Evolutionary conservation across 169 alveolate genomes (phyloP).

Genomic region (Cryptosporidium bovis): DNA sequence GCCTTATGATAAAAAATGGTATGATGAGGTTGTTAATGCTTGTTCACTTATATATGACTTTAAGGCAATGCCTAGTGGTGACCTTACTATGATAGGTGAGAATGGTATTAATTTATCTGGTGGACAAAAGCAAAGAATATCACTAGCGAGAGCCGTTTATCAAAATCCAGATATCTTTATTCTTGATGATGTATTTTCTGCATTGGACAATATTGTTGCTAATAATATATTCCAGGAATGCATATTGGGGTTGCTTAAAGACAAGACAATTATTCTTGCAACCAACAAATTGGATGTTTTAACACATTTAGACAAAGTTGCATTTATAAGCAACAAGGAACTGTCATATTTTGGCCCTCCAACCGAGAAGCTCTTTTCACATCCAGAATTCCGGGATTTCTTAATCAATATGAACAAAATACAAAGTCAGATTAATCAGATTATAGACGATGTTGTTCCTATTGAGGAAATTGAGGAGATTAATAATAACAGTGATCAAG

Average conservation of each 20-base stretch:
- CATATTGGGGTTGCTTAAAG: conserved; percentile 39
- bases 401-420: conserved; percentile 38
- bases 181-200: conserved; percentile 85
- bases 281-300: conserved; percentile 76
- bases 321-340: conserved; percentile 30
- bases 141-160: conserved; percentile 88
- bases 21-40: conserved; percentile 75
- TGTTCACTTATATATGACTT: conserved; percentile 77
- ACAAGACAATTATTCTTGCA: conserved; percentile 76
- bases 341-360: conserved; percentile 62
- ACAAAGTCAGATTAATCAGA: conserved; percentile 43
- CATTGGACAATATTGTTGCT: conserved; percentile 85
- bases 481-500: not conserved
- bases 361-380: conserved; percentile 1
- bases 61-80: conserved; percentile 78
- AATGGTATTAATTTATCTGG: conserved; percentile 86
- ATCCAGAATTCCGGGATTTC: conserved; percentile 52
- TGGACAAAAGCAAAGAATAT: conserved; percentile 85
- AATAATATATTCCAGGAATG: conserved; percentile 77
- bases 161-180: conserved; percentile 81
- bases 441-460: conserved; percentile 60
- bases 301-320: conserved; percentile 31
- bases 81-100: conserved; percentile 84
- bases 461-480: conserved; percentile 66
- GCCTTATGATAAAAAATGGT: conserved; percentile 78